A percentile compares a stretch with the other conserved stretches of the same genome.
phyloP scores from a whole-genome alignment of 768 basidiomycete genomes.

The Amanita subjunquillea region DNA sequence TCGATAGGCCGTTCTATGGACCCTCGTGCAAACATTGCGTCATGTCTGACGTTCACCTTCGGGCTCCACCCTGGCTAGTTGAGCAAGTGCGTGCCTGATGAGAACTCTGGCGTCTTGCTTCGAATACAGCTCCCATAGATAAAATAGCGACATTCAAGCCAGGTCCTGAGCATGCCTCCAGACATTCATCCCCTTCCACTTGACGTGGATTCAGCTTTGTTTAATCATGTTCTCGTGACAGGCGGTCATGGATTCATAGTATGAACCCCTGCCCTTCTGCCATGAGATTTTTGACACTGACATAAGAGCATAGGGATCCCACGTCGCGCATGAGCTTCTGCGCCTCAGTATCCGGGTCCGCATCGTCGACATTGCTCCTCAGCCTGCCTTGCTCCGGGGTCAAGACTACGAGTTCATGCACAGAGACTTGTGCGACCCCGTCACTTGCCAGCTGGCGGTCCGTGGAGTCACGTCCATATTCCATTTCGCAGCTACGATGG shows the following conservation, averaged over 20 bases:
- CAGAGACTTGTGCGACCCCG: slow-evolving; percentile 36
- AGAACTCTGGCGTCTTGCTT: too few relatives aligned
- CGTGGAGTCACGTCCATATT: slow-evolving; percentile 29
- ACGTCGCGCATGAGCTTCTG: slow-evolving; percentile 32
- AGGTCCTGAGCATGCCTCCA: background rate
- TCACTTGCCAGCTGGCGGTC: slow-evolving; percentile 26
- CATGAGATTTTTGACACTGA: slow-evolving; percentile 1
- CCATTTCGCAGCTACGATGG: slow-evolving; percentile 55
- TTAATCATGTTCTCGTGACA: slow-evolving; percentile 25
- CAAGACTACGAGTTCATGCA: slow-evolving; percentile 24
- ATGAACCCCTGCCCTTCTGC: slow-evolving; percentile 10
- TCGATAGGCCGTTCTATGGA: too few relatives aligned
- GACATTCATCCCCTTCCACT: background rate
- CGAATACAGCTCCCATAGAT: too few relatives aligned
- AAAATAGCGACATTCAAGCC: background rate
- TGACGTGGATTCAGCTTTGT: background rate
- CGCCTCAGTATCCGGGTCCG: slow-evolving; percentile 13
- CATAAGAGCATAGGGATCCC: slow-evolving; percentile 27
- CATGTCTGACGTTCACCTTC: too few relatives aligned
- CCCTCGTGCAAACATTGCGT: too few relatives aligned
- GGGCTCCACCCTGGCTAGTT: too few relatives aligned
- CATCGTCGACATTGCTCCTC: slow-evolving; percentile 36
- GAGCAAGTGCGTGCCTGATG: too few relatives aligned
- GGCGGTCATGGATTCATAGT: slow-evolving; percentile 51
- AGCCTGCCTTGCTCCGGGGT: slow-evolving; percentile 11